Conservation (phyloP, 805 yeast species). For the Wickerhamiella cacticola region DNA sequence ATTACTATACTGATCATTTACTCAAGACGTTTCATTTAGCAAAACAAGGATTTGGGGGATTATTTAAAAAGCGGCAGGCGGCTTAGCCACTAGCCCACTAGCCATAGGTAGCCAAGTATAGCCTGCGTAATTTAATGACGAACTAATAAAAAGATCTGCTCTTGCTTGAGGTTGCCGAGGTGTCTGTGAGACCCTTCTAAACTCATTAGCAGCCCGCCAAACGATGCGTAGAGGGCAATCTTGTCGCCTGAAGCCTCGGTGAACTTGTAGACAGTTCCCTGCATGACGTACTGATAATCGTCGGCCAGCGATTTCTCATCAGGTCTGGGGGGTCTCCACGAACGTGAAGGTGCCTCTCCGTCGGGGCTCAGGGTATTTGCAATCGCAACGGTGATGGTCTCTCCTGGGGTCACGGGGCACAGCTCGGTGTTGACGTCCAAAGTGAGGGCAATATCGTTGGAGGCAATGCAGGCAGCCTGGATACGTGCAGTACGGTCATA, state of each 20-base stretch:
- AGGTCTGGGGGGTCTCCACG: conserved; percentile 76
- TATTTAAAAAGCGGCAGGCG: neutral
- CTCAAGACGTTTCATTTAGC: conserved; percentile 5
- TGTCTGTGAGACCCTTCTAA: conserved; percentile 91
- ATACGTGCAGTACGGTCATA: conserved; percentile 87
- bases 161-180: conserved; percentile 81
- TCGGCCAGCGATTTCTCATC: conserved; percentile 83
- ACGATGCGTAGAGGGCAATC: conserved; percentile 78
- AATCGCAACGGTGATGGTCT: conserved; percentile 71
- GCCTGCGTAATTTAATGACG: too few relatives aligned
- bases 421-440: conserved; percentile 85
- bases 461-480: conserved; percentile 75
- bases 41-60: conserved; percentile 1
- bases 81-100: too few relatives aligned
- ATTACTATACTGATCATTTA: conserved; percentile 20
- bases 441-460: conserved; percentile 67
- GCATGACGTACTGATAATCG: conserved; percentile 96
- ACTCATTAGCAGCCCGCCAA: conserved; percentile 89
- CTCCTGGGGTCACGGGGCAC: conserved; percentile 68
- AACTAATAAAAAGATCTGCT: conserved; percentile 77
- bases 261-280: conserved; percentile 93
- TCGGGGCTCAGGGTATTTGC: conserved; percentile 61
- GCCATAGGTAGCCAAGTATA: too few relatives aligned
- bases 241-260: conserved; percentile 61
- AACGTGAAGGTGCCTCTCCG: conserved; percentile 42